These are phyloP conservation scores for Chaetomium sp. DNA, from an alignment of 2,329 filamentous ascomycete genomes.

Conservation along the genomic window DNA sequence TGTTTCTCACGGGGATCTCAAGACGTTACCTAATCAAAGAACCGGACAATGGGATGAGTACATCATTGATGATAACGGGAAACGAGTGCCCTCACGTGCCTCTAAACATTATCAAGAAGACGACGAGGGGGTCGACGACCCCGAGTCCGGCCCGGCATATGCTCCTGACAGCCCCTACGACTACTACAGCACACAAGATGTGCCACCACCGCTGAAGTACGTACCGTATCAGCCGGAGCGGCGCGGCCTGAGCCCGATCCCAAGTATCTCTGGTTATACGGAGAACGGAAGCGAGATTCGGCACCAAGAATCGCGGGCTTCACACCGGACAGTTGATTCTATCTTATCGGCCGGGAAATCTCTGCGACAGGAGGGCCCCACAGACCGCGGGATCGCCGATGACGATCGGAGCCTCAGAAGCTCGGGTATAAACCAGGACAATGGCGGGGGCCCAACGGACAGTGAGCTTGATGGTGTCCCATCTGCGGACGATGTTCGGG, in stretches of 20 bases:
- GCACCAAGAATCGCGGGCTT: slow-evolving; percentile 60
- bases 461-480: slow-evolving; percentile 62
- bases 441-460: slow-evolving; percentile 53
- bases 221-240: slow-evolving; percentile 69
- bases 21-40: slow-evolving; percentile 54
- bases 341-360: slow-evolving; percentile 66
- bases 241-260: slow-evolving; percentile 81
- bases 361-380: slow-evolving; percentile 46
- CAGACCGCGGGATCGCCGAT: slow-evolving; percentile 56
- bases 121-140: slow-evolving; percentile 50
- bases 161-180: slow-evolving; percentile 42
- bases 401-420: slow-evolving; percentile 59
- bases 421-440: slow-evolving; percentile 58
- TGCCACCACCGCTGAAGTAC: slow-evolving; percentile 65
- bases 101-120: slow-evolving; percentile 39
- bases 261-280: slow-evolving; percentile 86
- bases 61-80: slow-evolving; percentile 51
- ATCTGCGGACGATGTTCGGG: slow-evolving; percentile 70
- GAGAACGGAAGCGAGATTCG: slow-evolving; percentile 64
- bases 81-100: slow-evolving; percentile 42
- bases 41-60: slow-evolving; percentile 47
- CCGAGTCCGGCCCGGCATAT: slow-evolving; percentile 44
- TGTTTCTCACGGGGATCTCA: slow-evolving; percentile 61
- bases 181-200: slow-evolving; percentile 62
- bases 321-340: slow-evolving; percentile 53